These are phyloP conservation scores for Russula virescens DNA, from an alignment of 768 basidiomycete species.

Conservation along the genomic window DNA sequence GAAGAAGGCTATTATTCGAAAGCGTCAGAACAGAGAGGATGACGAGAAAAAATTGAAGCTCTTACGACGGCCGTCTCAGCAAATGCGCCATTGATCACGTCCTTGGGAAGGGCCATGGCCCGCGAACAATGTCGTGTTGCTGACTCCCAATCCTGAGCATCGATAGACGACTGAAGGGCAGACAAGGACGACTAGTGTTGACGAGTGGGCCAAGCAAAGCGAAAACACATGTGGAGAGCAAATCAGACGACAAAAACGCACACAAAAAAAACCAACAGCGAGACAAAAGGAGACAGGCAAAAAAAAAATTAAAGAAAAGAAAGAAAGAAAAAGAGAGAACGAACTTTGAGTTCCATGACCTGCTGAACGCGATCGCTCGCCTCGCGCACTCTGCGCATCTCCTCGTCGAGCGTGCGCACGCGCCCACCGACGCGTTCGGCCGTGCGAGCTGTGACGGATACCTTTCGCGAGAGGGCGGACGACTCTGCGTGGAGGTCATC, in stretches of 20 bases:
- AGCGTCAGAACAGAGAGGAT: not conserved
- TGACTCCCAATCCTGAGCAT: conserved; percentile 89
- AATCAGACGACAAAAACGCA: not conserved
- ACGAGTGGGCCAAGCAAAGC: not conserved
- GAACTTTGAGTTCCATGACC: conserved; percentile 92
- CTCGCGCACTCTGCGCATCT: conserved; percentile 85
- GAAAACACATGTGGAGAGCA: not conserved
- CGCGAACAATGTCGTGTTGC: conserved; percentile 87
- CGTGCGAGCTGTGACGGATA: conserved; percentile 68
- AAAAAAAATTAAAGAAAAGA: not conserved
- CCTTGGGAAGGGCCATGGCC: conserved; percentile 77
- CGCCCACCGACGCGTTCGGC: conserved; percentile 89
- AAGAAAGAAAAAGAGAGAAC: not conserved
- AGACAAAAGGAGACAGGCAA: no score
- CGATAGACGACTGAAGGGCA: conserved; percentile 55
- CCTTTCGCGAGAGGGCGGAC: conserved; percentile 46
- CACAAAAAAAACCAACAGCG: no score
- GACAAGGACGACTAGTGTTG: conserved; percentile 57
- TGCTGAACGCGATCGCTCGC: conserved; percentile 89
- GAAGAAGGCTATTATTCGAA: conserved; percentile 67
- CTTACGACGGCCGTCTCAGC: conserved; percentile 79
- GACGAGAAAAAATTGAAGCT: not conserved
- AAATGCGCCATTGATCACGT: conserved; percentile 77
- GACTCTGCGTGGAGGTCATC: conserved; percentile 60
- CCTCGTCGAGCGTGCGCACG: conserved; percentile 84